Evolutionary conservation across 2,329 filamentous ascomycete species (phyloP).

Genomic region (Claviceps sp.): DNA sequence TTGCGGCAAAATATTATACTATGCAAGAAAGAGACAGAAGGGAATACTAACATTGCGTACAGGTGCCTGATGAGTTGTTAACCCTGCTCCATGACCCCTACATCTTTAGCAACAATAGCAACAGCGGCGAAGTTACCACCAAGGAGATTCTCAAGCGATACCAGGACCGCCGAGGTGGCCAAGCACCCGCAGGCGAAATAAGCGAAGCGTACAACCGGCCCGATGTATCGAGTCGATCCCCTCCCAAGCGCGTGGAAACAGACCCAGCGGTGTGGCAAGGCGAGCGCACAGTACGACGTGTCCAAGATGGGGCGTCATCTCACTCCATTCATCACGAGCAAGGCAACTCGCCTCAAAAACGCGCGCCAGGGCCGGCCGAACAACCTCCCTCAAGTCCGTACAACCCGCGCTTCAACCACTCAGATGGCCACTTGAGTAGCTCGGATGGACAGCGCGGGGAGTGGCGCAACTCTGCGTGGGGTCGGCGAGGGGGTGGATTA

Average conservation of each 20-base stretch:
- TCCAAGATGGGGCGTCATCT: conserved; percentile 43
- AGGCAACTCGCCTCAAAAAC: conserved; percentile 36
- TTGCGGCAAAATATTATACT: neutral
- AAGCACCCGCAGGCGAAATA: conserved; percentile 46
- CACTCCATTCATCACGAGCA: conserved; percentile 23
- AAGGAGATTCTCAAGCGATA: conserved; percentile 95
- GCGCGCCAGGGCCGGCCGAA: conserved; percentile 31
- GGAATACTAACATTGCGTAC: neutral
- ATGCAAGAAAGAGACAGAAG: neutral
- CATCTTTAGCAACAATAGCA: conserved; percentile 67
- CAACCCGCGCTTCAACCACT: conserved; percentile 28
- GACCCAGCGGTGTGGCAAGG: conserved; percentile 75
- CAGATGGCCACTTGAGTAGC: conserved; percentile 26
- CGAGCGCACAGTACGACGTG: conserved; percentile 70
- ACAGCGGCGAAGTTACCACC: conserved; percentile 75
- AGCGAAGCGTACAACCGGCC: conserved; percentile 43
- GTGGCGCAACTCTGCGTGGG: conserved; percentile 45
- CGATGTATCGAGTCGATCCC: conserved; percentile 42
- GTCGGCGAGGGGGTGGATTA: conserved; percentile 34
- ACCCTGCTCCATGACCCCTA: conserved; percentile 72
- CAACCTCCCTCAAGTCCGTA: conserved; percentile 28
- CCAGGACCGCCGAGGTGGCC: conserved; percentile 53
- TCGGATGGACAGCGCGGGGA: conserved; percentile 34
- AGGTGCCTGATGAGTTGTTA: conserved; percentile 90
- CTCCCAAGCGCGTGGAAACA: conserved; percentile 61